A percentile compares a stretch with the other conserved stretches of the same genome.
These are phyloP conservation scores for Lyophyllum semitale DNA, from an alignment of 768 basidiomycete genomes.

Conservation along the genomic window DNA sequence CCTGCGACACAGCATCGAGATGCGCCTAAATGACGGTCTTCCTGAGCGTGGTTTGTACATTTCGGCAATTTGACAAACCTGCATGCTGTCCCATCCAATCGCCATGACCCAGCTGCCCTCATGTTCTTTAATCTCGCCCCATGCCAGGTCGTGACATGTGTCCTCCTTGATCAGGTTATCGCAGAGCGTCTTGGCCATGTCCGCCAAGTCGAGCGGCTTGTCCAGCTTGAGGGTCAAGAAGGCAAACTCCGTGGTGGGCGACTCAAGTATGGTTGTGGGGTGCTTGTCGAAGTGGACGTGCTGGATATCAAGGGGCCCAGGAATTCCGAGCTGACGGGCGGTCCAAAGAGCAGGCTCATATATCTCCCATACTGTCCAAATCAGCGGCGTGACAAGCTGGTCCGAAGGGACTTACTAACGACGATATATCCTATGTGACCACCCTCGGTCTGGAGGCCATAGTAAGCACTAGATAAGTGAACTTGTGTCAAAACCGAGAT, in stretches of 20 bases:
- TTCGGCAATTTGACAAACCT: constrained; percentile 1
- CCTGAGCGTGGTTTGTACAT: neutral
- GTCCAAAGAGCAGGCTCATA: too few relatives aligned
- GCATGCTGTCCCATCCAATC: constrained; percentile 13
- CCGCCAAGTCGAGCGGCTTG: neutral
- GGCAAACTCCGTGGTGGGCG: constrained; percentile 8
- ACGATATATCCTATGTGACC: constrained; percentile 8
- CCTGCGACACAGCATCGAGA: neutral
- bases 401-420: constrained; percentile 2
- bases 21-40: constrained; percentile 1
- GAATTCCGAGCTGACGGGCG: too few relatives aligned
- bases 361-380: constrained; percentile 10
- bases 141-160: neutral
- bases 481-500: neutral
- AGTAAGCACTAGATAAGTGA: constrained; percentile 5
- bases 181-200: neutral
- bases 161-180: neutral
- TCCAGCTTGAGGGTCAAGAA: neutral
- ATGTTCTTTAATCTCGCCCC: constrained; percentile 11
- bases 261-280: neutral
- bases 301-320: constrained; percentile 2
- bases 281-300: constrained; percentile 14
- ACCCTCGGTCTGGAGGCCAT: constrained; percentile 13
- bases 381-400: neutral
- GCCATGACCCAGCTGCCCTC: constrained; percentile 4